A percentile compares a stretch with the other conserved stretches of the same genome.
Conservation (phyloP, 2,329 filamentous ascomycete genomes). For the Fusarium nurragi region DNA sequence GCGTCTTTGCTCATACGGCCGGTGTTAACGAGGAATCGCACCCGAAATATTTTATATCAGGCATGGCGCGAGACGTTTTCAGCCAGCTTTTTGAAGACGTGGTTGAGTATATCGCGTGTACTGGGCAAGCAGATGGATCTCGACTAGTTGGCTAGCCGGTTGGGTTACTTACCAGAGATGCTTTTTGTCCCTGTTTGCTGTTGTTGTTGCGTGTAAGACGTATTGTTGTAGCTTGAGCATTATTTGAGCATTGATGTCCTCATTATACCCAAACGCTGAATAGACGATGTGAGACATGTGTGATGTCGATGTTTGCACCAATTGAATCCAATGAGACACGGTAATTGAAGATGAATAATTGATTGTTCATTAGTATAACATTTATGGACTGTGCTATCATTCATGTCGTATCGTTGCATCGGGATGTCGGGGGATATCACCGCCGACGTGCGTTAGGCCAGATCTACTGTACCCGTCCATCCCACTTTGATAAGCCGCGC, state of each 20-base stretch:
- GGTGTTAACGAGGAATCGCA: background rate
- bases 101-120: conserved; percentile 9
- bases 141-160: conserved; percentile 28
- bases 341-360: background rate
- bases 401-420: conserved; percentile 11
- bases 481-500: conserved; percentile 28
- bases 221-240: conserved; percentile 40
- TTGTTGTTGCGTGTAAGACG: conserved; percentile 41
- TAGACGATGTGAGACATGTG: conserved; percentile 15
- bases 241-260: conserved; percentile 38
- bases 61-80: conserved; percentile 3
- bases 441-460: conserved; percentile 36
- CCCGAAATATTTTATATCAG: conserved; percentile 1
- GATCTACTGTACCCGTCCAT: conserved; percentile 32
- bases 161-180: conserved; percentile 31
- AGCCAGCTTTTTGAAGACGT: conserved; percentile 16
- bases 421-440: conserved; percentile 36
- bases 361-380: background rate
- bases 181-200: conserved; percentile 34
- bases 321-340: background rate
- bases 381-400: background rate
- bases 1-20: background rate
- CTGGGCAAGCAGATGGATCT: conserved; percentile 3
- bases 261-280: conserved; percentile 5
- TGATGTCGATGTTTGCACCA: background rate